Evolutionary conservation across 345 rosid species (phyloP), one percentile per base, ranked within the genome.

Genomic region (Iberis pinnata): DNA sequence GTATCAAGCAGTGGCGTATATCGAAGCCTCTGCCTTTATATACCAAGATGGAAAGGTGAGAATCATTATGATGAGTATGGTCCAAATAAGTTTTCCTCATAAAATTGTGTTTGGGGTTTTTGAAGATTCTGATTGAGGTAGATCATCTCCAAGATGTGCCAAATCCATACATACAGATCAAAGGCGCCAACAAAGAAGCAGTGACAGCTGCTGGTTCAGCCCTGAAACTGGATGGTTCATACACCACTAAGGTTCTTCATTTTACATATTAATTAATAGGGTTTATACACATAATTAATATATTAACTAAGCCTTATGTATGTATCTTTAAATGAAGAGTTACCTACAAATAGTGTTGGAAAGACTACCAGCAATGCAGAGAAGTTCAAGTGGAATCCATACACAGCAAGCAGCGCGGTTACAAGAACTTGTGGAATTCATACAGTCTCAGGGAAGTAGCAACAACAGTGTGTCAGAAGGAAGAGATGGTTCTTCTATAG

Each of bases 1-100:
- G 77, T 93, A 88, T 70, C 94, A 83, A 70, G 97, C 99, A 20
- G 95, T 83, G 46, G 99, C 99, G 12, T 88, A 80, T 68, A 88
- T 88, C 15, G 99, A 88, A 77, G 99, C 95, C 43, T 79, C 92
- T 16, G 99, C 99, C 60, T 77, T 75, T 54, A 93, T 93, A 24
- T 86, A 93, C 75, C 94, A 86, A 79, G 99, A 93, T 22, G 95
- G 94, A 69, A 86, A 83, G 95, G 99, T 88, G 31, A 67, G 16
- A 8, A 24, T 26, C 33, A 12, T 15, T 10, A 12, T 16, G 37
- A 20, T 52, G 19, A 19, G 0, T 13, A 14, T 43, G 42, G 33
- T 43, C 42, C 42, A 56, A 18, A 32, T 42, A 53, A 53, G 16
- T 16, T 25, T 11, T 25, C 25, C 39, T 8, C 36, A 7, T 25